Conservation (phyloP, 495 filamentous ascomycete species). For the Talaromyces borbonicus region DNA sequence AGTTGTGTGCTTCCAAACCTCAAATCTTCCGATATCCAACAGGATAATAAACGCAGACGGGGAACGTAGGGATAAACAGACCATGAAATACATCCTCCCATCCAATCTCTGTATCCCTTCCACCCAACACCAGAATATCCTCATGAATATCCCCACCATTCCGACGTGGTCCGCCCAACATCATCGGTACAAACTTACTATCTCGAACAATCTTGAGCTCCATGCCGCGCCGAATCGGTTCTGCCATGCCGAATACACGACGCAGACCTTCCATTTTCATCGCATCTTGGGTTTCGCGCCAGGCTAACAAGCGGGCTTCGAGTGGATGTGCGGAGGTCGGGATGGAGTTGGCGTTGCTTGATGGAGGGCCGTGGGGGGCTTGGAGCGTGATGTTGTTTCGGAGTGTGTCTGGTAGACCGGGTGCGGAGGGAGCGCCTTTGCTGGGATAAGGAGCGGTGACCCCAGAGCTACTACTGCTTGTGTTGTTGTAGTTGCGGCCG, state of each 20-base stretch:
- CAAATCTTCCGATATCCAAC: constrained; percentile 4
- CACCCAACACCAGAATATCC: constrained; percentile 63
- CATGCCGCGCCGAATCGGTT: constrained; percentile 90
- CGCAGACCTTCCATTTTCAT: constrained; percentile 82
- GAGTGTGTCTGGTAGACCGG: constrained; percentile 84
- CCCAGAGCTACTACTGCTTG: too few species aligned
- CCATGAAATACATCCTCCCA: constrained; percentile 88
- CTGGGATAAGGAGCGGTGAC: constrained; percentile 27
- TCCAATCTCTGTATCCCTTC: constrained; percentile 60
- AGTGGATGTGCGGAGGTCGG: constrained; percentile 72
- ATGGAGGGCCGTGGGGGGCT: constrained; percentile 32
- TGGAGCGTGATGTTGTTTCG: constrained; percentile 62
- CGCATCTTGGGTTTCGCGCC: constrained; percentile 74
- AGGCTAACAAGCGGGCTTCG: constrained; percentile 74
- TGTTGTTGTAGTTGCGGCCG: constrained; percentile 23
- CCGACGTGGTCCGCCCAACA: constrained; percentile 27
- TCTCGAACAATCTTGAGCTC: constrained; percentile 74
- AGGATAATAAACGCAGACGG: constrained; percentile 4
- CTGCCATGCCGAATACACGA: constrained; percentile 82
- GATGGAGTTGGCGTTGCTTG: constrained; percentile 26
- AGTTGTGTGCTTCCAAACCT: not conserved
- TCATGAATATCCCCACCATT: constrained; percentile 46
- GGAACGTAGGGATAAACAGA: constrained; percentile 16
- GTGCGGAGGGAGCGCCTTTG: constrained; percentile 73
- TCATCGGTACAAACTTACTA: constrained; percentile 42